Base-by-base conservation (phyloP, 768 basidiomycete genomes). In the Psilocybe tampanensis region DNA sequence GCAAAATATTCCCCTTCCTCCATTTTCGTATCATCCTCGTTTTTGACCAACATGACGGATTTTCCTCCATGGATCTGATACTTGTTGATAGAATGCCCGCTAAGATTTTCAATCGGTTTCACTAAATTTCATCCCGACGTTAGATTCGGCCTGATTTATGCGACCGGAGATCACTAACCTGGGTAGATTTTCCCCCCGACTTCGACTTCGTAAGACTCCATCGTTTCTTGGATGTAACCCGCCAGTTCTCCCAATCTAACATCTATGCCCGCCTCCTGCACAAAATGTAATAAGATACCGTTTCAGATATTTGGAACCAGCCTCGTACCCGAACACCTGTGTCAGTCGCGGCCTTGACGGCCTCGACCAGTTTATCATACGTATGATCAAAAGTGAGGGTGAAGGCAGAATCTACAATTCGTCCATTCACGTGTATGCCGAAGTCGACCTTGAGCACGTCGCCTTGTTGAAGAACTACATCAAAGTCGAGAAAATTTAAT, bases 1-100 rank as follows among this genome's bases (percentile, higher is more conserved):
- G 97, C 97, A 70, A 93, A 99, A 69, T 98, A 98, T 66, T 98
- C 97, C 39, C 95, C 97, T 73, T 99, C 97, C 68, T 98, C 97
- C 97, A 99, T 99, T 75, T 93, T 96, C 13, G 90, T 93, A 59
- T 89, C 86, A 68, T 97, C 95, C 29, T 88, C 83, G 55, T 90
- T 94, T 70, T 90, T 92, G 44, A 97, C 92, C 44, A 98, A 84
- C 33, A 92, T 80, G 1, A 98, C 88, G 0, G 91, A 92, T 73
- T 99, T 99, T 24, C 90, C 90, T 15, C 92, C 96, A 68, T 99
- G 96, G 58, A 98, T 97, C 61, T 88, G 87, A 70, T 98, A 95
- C 23, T 77, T 84, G 54, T 87, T 86, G 63, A 98, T 98, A 13
- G 90, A 90, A 72, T 99, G 97, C 1, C 97, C 97, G 47, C 92